Conservation (phyloP, 176 grass and related monocot genomes). For the Triticum monococcum region DNA sequence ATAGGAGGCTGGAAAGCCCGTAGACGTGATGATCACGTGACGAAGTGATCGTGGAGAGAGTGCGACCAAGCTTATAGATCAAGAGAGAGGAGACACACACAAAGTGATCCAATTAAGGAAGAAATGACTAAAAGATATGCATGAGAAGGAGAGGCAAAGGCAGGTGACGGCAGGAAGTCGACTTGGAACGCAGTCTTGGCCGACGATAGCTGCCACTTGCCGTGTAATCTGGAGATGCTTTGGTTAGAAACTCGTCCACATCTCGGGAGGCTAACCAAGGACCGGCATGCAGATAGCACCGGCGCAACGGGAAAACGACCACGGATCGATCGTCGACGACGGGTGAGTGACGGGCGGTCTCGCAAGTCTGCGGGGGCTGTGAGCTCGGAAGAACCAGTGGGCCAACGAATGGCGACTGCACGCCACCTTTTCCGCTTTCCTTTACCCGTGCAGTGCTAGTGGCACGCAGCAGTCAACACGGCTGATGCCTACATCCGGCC, state of each 20-base stretch:
- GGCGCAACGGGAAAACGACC: slow-evolving; percentile 1
- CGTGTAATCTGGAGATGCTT: neutral
- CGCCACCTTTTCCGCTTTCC: neutral
- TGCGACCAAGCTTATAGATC: too few species aligned
- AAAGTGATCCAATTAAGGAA: neutral
- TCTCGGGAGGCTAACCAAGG: neutral
- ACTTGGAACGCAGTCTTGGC: neutral
- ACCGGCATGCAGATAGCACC: neutral
- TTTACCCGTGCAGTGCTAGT: neutral
- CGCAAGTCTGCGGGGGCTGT: neutral
- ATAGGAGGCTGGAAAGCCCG: neutral
- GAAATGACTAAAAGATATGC: neutral
- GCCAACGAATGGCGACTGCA: neutral
- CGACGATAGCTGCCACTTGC: neutral
- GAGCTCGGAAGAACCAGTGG: neutral
- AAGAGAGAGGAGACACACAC: neutral
- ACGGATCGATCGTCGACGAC: neutral
- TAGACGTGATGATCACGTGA: neutral
- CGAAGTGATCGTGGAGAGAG: neutral
- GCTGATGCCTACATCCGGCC: neutral
- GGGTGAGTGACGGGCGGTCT: neutral
- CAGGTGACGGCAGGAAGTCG: neutral
- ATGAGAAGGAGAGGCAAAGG: neutral
- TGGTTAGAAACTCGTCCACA: neutral
- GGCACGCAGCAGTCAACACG: slow-evolving; percentile 20